These are phyloP conservation scores for Sambucus nigra DNA, from an alignment of 129 eudicot genomes.

Conservation along the genomic window DNA sequence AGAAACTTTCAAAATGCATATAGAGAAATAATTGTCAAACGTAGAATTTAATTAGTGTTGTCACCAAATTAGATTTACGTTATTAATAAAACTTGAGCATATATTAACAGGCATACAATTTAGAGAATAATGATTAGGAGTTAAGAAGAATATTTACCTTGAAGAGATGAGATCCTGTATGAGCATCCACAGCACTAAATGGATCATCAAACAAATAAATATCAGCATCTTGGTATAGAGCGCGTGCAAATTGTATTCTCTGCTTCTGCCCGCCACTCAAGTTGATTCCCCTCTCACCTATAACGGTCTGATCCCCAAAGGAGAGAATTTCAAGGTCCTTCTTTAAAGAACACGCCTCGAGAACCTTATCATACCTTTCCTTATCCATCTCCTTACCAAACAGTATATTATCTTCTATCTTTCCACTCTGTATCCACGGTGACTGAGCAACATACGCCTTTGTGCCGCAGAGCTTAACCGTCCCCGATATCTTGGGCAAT, in stretches of 20 bases:
- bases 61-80: not conserved
- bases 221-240: slow-evolving; percentile 87
- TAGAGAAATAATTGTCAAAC: not conserved
- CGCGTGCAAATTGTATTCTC: slow-evolving; percentile 88
- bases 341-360: slow-evolving; percentile 82
- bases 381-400: slow-evolving; percentile 69
- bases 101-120: not conserved
- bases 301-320: slow-evolving; percentile 81
- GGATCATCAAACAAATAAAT: slow-evolving; percentile 90
- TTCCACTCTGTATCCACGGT: slow-evolving; percentile 96
- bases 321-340: slow-evolving; percentile 73
- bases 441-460: slow-evolving; percentile 88
- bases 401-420: slow-evolving; percentile 66
- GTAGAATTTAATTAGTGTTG: not conserved
- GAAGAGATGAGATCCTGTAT: slow-evolving; percentile 80
- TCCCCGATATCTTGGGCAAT: slow-evolving; percentile 65
- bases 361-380: slow-evolving; percentile 48
- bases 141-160: slow-evolving; percentile 31
- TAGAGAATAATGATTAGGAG: not conserved
- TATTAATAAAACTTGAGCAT: not conserved
- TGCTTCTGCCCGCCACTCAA: slow-evolving; percentile 99
- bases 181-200: slow-evolving; percentile 96
- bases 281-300: slow-evolving; percentile 94
- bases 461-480: slow-evolving; percentile 46
- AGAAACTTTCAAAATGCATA: not conserved